Evolutionary conservation across 345 rosid genomes (phyloP).

Genomic region (Viola odorata): DNA sequence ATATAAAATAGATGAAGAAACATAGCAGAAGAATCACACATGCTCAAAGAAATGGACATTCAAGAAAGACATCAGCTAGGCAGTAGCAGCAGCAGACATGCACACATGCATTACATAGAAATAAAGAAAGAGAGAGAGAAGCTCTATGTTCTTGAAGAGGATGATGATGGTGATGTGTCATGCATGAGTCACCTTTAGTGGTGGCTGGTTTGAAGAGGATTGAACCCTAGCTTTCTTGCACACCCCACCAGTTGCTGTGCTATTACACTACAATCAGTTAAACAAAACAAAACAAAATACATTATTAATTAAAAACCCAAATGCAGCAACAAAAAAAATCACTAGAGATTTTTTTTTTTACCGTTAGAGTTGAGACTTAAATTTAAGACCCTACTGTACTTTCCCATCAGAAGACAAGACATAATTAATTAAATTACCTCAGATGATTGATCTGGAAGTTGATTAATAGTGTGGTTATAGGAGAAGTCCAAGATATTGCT

Average conservation of each 20-base stretch:
- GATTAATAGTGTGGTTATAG: conserved; percentile 17
- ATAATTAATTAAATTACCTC: too few relatives aligned
- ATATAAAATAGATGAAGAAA: conserved; percentile 1
- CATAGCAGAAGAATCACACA: conserved; percentile 42
- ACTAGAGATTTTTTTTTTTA: too few relatives aligned
- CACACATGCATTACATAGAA: not conserved
- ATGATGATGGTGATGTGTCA: conserved; percentile 13
- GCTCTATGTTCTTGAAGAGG: not conserved
- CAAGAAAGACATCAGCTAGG: conserved; percentile 42
- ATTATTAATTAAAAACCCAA: too few relatives aligned
- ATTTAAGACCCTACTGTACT: too few relatives aligned
- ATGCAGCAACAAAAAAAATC: too few relatives aligned
- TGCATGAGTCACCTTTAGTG: conserved; percentile 67
- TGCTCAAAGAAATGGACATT: conserved; percentile 61
- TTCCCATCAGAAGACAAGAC: too few relatives aligned
- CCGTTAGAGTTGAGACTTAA: too few relatives aligned
- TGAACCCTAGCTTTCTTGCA: conserved; percentile 54
- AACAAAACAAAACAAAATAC: too few relatives aligned
- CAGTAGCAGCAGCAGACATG: not conserved
- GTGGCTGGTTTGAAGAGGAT: conserved; percentile 66
- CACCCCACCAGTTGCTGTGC: conserved; percentile 33
- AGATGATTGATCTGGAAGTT: conserved; percentile 31
- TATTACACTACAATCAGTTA: conserved; percentile 43
- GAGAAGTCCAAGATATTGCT: conserved; percentile 39
- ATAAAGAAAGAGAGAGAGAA: conserved; percentile 19